A percentile compares a stretch with the other conserved stretches of the same genome.
These are phyloP conservation scores for Aspergillus sparsus DNA, from an alignment of 495 filamentous ascomycete species.

Conservation along the genomic window DNA sequence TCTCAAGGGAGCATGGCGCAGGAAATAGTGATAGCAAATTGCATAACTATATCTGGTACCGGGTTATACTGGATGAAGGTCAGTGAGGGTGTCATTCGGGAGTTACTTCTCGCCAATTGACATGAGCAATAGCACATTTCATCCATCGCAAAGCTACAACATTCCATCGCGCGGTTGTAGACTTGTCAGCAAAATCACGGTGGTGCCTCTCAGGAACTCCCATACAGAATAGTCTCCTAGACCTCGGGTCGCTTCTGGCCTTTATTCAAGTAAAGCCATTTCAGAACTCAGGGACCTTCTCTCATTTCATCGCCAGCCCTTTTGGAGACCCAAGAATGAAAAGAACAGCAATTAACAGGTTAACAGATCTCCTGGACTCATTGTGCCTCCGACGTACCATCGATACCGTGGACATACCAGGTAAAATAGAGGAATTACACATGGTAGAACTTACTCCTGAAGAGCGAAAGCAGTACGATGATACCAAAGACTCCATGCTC, in stretches of 20 bases:
- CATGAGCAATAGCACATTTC: constrained; percentile 22
- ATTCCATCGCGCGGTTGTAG: constrained; percentile 16
- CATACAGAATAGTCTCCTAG: constrained; percentile 28
- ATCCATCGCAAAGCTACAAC: constrained; percentile 27
- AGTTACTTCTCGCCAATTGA: neutral
- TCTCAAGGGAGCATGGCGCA: neutral
- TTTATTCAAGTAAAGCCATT: constrained; percentile 24
- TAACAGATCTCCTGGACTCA: constrained; percentile 19
- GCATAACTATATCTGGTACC: constrained; percentile 6
- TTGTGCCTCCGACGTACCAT: constrained; percentile 32
- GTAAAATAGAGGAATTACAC: constrained; percentile 15
- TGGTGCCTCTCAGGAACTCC: constrained; percentile 32
- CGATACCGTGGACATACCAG: constrained; percentile 37
- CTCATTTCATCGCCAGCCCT: constrained; percentile 19
- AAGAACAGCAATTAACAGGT: constrained; percentile 9
- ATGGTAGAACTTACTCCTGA: constrained; percentile 27
- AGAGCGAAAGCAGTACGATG: constrained; percentile 37
- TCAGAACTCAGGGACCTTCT: constrained; percentile 16
- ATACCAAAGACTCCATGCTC: constrained; percentile 32
- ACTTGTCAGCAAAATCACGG: constrained; percentile 18
- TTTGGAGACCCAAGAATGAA: constrained; percentile 9
- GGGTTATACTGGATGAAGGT: constrained; percentile 13
- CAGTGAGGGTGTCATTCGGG: neutral
- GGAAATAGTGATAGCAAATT: constrained; percentile 1
- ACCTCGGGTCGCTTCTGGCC: constrained; percentile 24